These are phyloP conservation scores for Bryoglossum gracile DNA, from an alignment of 495 filamentous ascomycete genomes.

Conservation along the genomic window DNA sequence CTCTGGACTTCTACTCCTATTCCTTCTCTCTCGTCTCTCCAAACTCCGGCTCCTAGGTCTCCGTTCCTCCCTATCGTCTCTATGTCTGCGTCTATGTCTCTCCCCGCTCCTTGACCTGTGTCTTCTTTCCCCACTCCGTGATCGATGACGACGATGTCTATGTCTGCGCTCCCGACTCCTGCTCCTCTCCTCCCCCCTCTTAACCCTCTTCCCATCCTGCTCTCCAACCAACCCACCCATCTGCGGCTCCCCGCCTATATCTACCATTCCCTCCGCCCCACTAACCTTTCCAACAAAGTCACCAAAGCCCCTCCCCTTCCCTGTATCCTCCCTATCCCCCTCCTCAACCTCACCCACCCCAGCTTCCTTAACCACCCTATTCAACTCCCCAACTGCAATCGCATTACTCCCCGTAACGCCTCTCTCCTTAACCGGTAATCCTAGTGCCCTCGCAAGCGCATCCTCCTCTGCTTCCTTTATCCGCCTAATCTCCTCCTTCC, in stretches of 20 bases:
- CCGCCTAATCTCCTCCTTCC: constrained; percentile 67
- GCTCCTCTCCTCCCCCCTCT: constrained; percentile 16
- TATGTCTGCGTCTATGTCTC: constrained; percentile 4
- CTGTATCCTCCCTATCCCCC: constrained; percentile 15
- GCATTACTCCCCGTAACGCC: constrained; percentile 33
- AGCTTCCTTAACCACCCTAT: constrained; percentile 22
- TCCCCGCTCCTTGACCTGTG: constrained; percentile 15
- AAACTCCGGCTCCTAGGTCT: constrained; percentile 16
- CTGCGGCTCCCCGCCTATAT: background rate
- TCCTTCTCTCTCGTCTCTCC: constrained; percentile 9
- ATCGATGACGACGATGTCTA: constrained; percentile 19
- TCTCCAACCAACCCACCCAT: constrained; percentile 16
- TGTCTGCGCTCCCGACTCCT: constrained; percentile 22
- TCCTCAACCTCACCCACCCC: constrained; percentile 20
- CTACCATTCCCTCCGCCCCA: constrained; percentile 1
- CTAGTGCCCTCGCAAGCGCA: constrained; percentile 73
- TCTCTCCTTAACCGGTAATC: constrained; percentile 56
- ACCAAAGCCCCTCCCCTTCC: constrained; percentile 21
- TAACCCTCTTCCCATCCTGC: constrained; percentile 2
- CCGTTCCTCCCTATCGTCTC: constrained; percentile 12
- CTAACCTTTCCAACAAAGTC: constrained; percentile 24
- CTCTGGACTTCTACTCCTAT: constrained; percentile 10
- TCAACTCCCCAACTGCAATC: constrained; percentile 26
- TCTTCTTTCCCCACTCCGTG: constrained; percentile 18
- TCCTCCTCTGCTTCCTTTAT: constrained; percentile 94